Evolutionary conservation across 2,329 filamentous ascomycete genomes (phyloP).

Genomic region (Paecilomyces sp.): DNA sequence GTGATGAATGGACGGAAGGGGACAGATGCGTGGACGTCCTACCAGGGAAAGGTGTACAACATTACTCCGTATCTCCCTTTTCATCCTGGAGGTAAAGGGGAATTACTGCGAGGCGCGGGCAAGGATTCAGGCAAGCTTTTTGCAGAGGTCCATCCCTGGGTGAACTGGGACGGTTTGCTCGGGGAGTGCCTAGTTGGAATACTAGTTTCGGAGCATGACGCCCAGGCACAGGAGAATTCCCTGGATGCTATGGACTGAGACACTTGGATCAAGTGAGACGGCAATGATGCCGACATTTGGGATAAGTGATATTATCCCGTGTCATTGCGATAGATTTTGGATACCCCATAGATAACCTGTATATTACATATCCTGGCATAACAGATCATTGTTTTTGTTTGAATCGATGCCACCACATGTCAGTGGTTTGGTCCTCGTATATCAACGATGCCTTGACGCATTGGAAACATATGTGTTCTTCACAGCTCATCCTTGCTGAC

Average conservation of each 20-base stretch:
- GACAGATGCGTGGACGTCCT: slow-evolving; percentile 81
- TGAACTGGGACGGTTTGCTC: slow-evolving; percentile 62
- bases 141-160: slow-evolving; percentile 59
- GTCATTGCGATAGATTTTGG: not conserved
- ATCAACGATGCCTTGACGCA: not conserved
- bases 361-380: slow-evolving; percentile 1
- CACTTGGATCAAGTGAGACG: not conserved
- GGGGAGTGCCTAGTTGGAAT: slow-evolving; percentile 56
- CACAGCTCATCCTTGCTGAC: slow-evolving; percentile 47
- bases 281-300: not conserved
- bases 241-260: slow-evolving; percentile 56
- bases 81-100: slow-evolving; percentile 70
- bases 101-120: slow-evolving; percentile 57
- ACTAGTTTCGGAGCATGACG: slow-evolving; percentile 49
- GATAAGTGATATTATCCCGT: not conserved
- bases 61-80: slow-evolving; percentile 83
- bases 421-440: not conserved
- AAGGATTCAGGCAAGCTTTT: slow-evolving; percentile 59
- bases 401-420: not conserved
- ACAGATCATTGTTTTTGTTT: not conserved
- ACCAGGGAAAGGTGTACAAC: slow-evolving; percentile 90
- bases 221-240: slow-evolving; percentile 20
- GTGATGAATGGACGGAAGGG: slow-evolving; percentile 74
- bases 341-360: slow-evolving; percentile 9
- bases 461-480: not conserved